Conservation (phyloP, 108 stramenopile genomes). For the Schizochytrium sp. region DNA sequence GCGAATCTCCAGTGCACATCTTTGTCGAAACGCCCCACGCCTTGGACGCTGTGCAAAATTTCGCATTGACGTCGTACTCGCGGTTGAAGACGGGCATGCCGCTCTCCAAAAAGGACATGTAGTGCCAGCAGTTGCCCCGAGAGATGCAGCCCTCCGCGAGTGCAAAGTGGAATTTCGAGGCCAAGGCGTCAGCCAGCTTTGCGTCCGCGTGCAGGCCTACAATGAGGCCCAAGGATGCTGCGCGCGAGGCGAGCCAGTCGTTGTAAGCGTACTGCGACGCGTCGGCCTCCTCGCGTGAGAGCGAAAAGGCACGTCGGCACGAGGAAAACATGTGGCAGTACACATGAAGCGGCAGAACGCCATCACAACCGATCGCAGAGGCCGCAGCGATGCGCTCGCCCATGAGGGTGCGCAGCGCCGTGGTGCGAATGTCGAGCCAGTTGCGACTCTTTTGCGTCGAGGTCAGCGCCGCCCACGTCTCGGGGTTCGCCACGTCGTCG, state of each 20-base stretch:
- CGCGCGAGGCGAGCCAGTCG: neutral
- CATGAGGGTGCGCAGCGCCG: neutral
- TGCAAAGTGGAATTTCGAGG: neutral
- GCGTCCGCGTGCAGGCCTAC: neutral
- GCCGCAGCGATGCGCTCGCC: neutral
- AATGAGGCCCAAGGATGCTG: neutral
- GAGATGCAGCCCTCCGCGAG: conserved; percentile 3
- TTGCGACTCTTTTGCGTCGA: neutral
- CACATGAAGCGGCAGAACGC: neutral
- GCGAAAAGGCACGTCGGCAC: neutral
- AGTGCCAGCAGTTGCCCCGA: neutral
- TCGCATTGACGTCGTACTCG: neutral
- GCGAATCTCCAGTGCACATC: neutral
- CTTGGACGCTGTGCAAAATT: neutral
- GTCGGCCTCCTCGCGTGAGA: neutral
- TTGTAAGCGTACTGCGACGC: neutral
- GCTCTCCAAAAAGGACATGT: neutral
- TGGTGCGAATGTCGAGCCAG: neutral
- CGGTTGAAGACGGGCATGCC: neutral
- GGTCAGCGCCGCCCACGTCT: neutral
- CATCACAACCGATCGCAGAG: neutral
- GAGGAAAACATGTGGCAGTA: neutral
- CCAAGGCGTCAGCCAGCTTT: neutral
- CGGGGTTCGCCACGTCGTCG: neutral
- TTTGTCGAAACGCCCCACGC: neutral